These are phyloP conservation scores for Colletotrichum sp. DNA, from an alignment of 2,329 filamentous ascomycete genomes.

Conservation along the genomic window DNA sequence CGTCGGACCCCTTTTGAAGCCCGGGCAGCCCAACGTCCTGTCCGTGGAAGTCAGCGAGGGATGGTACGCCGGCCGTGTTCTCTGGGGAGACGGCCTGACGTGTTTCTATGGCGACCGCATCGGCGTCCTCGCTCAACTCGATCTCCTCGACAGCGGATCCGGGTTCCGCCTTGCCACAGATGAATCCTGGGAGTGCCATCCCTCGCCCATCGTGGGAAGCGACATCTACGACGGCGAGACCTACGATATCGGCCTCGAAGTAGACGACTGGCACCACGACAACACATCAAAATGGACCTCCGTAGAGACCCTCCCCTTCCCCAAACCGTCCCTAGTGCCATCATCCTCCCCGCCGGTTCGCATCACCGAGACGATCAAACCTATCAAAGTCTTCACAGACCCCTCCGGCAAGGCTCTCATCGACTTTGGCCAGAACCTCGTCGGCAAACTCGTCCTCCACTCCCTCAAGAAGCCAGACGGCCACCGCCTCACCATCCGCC, in stretches of 20 bases:
- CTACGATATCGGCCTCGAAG: conserved; percentile 44
- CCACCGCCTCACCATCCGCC: conserved; percentile 49
- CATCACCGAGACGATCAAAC: conserved; percentile 34
- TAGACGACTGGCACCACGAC: conserved; percentile 28
- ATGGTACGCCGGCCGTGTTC: conserved; percentile 47
- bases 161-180: conserved; percentile 37
- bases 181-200: conserved; percentile 37
- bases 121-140: conserved; percentile 43
- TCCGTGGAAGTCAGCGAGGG: conserved; percentile 55
- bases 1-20: conserved; percentile 36
- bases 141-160: conserved; percentile 34
- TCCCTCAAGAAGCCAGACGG: conserved; percentile 34
- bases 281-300: conserved; percentile 29
- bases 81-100: conserved; percentile 9
- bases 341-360: conserved; percentile 50
- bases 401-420: conserved; percentile 50
- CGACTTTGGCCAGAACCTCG: conserved; percentile 65
- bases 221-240: conserved; percentile 61
- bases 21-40: conserved; percentile 39
- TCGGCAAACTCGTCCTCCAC: conserved; percentile 51
- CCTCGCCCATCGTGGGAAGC: conserved; percentile 36
- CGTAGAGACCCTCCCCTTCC: conserved; percentile 33
- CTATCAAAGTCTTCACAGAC: conserved; percentile 31
- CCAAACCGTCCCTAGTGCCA: conserved; percentile 38
- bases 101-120: conserved; percentile 44